phyloP scores from a whole-genome alignment of 73 alveolate genomes.

The Effrenium voratum region DNA sequence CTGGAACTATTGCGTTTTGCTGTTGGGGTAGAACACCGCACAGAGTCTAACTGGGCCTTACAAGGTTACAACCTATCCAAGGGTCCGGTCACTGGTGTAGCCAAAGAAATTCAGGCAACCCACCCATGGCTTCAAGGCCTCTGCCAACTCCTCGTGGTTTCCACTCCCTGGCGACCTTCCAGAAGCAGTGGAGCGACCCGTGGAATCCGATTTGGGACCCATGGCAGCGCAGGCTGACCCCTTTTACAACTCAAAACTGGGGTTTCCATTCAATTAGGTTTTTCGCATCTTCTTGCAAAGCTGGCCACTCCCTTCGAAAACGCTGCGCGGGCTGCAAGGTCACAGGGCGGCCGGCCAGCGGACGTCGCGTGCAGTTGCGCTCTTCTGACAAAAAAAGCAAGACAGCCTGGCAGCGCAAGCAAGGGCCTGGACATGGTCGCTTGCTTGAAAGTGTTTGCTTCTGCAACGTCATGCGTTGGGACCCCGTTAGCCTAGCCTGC shows the following conservation, averaged over 20 bases:
- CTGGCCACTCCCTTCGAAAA: not conserved
- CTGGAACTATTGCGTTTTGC: not conserved
- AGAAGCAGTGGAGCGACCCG: not conserved
- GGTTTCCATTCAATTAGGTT: not conserved
- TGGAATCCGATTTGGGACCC: not conserved
- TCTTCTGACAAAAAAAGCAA: not conserved
- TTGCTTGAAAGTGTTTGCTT: too few species aligned
- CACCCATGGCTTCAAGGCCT: constrained; percentile 32
- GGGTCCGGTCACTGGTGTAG: not conserved
- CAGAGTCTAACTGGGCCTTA: not conserved
- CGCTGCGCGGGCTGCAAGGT: not conserved
- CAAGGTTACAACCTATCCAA: not conserved
- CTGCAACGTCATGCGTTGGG: too few species aligned
- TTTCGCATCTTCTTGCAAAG: not conserved
- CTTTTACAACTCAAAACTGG: not conserved
- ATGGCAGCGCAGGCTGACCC: not conserved
- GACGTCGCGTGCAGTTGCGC: not conserved
- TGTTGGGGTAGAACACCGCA: not conserved
- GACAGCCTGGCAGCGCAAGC: not conserved
- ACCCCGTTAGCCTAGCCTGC: not conserved
- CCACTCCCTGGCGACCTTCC: not conserved
- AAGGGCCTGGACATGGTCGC: not conserved
- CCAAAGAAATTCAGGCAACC: not conserved
- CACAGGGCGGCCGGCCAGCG: not conserved
- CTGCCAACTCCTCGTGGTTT: not conserved